Evolutionary conservation across 805 yeast genomes (phyloP).

Genomic region (Barnettozyma sp.): DNA sequence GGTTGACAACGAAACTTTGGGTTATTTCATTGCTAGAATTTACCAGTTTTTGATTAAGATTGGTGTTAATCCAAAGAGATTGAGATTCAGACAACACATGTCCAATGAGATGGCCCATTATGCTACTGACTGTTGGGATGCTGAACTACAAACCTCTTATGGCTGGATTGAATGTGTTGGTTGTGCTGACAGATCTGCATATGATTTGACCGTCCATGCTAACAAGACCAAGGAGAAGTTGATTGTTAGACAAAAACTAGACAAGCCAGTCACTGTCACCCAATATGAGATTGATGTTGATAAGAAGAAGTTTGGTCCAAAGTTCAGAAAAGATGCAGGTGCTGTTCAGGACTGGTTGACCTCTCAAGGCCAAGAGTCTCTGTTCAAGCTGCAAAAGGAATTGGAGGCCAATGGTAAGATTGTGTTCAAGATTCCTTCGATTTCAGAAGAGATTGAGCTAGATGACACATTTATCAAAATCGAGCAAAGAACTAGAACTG

Average conservation of each 20-base stretch:
- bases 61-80: constrained; percentile 78
- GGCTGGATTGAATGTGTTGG: constrained; percentile 99
- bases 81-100: constrained; percentile 98
- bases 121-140: constrained; percentile 99
- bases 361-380: constrained; percentile 75
- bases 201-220: constrained; percentile 91
- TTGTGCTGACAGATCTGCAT: constrained; percentile 98
- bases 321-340: constrained; percentile 95
- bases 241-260: constrained; percentile 86
- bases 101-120: constrained; percentile 99
- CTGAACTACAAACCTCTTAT: constrained; percentile 88
- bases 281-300: constrained; percentile 78
- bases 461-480: constrained; percentile 68
- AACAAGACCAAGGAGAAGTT: constrained; percentile 92
- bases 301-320: constrained; percentile 96
- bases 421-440: constrained; percentile 57
- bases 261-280: constrained; percentile 78
- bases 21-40: constrained; percentile 94
- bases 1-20: constrained; percentile 95
- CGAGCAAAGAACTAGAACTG: constrained; percentile 70
- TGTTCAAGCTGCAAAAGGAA: constrained; percentile 68
- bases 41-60: constrained; percentile 75
- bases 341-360: constrained; percentile 75
- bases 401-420: constrained; percentile 57
- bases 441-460: constrained; percentile 59